Conservation (phyloP, 2,329 filamentous ascomycete species). For the Penicillium capsulatum region DNA sequence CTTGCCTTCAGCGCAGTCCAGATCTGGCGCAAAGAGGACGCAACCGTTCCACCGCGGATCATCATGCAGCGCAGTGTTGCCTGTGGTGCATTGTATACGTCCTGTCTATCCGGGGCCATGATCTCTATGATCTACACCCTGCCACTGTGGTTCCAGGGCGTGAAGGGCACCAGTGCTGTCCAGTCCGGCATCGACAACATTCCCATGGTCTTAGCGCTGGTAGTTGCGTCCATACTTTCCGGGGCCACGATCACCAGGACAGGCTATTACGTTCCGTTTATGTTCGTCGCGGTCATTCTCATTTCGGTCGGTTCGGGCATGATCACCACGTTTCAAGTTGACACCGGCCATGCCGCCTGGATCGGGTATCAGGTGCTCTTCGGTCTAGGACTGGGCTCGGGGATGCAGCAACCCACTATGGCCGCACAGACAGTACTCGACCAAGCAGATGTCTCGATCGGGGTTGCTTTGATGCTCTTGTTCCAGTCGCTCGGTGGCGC, state of each 20-base stretch:
- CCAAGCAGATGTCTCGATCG: slow-evolving; percentile 15
- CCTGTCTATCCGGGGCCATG: slow-evolving; percentile 38
- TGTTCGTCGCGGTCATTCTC: slow-evolving; percentile 26
- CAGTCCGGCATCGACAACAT: slow-evolving; percentile 45
- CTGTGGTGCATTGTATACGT: slow-evolving; percentile 29
- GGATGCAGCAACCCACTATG: slow-evolving; percentile 18
- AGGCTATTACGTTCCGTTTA: slow-evolving; percentile 42
- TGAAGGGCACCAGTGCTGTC: slow-evolving; percentile 41
- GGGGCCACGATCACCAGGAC: slow-evolving; percentile 33
- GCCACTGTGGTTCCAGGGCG: slow-evolving; percentile 48
- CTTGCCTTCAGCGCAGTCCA: slow-evolving; percentile 43
- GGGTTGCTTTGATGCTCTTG: slow-evolving; percentile 18
- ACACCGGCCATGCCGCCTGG: slow-evolving; percentile 16
- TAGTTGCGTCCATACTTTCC: slow-evolving; percentile 33
- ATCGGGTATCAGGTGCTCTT: slow-evolving; percentile 22
- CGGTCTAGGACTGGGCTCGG: slow-evolving; percentile 16
- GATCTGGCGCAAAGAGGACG: slow-evolving; percentile 49
- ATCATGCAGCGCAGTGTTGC: slow-evolving; percentile 45
- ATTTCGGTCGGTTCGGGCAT: slow-evolving; percentile 17
- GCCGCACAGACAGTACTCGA: slow-evolving; percentile 17
- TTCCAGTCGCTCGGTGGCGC: slow-evolving; percentile 19
- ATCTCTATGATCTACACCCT: slow-evolving; percentile 42
- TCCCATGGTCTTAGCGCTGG: slow-evolving; percentile 37
- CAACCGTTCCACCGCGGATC: slow-evolving; percentile 50
- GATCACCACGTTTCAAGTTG: slow-evolving; percentile 15